Evolutionary conservation across 768 basidiomycete species (phyloP), one percentile per base, ranked within the genome.

Genomic region (Pleurotus cornucopiae): DNA sequence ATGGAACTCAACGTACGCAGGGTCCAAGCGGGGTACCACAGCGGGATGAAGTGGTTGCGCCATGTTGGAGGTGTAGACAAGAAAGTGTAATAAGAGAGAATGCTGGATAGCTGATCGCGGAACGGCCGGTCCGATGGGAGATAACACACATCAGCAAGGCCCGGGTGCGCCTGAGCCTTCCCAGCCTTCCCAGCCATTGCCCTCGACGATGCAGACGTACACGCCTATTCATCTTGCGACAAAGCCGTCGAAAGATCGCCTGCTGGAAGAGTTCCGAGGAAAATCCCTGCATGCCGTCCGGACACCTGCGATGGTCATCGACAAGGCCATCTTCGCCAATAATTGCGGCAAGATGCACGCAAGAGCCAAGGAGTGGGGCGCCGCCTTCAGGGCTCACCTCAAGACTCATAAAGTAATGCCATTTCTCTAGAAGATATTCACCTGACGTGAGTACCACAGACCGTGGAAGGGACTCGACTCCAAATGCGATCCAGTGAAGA

Each of bases 231-330:
- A 71, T 16, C 63, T 81, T 46, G 60, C 69, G 18, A 61, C 57
- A 38, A 70, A 66, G 30, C 80, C 82, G 2, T 65, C 73, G 59
- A 84, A 85, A 64, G 73, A 74, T 54, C 73, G 67, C 7, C 70
- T 89, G 18, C 66, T 77, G 23, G 62, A 76, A 44, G 74, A 81
- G 55, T 92, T 84, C 69, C 71, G 78, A 38, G 86, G 86, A 18
- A 80, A 77, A 63, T 63, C 74, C 21, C 64, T 91, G 58, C 70
- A 79, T 44, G 70, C 69, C 1, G 70, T 93, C 21, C 77, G 89
- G 54, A 93, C 91, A 0, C 91, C 91, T 14, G 89, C 89, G 1
- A 70, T 91, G 60, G 73, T 94, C 58, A 82, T 94, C 60, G 89
- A 94, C 71, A 81, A 88, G 21, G 76, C 79, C 6, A 60, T 84